Evolutionary conservation across 2,329 filamentous ascomycete genomes (phyloP), one percentile per base, ranked within the genome.

Genomic region (Rhinocladiella similis): DNA sequence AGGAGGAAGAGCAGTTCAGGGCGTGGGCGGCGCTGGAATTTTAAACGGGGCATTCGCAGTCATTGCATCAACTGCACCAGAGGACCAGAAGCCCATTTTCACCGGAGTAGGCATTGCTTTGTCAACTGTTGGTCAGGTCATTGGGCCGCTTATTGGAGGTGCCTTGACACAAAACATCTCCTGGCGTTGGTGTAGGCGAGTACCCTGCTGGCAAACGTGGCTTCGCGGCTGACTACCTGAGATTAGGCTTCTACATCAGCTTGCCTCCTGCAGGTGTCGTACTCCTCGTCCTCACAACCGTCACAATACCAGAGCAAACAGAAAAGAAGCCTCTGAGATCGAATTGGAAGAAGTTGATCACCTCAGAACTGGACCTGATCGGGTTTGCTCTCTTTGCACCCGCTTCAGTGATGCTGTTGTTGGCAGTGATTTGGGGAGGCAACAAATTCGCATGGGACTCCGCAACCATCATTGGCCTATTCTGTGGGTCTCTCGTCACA

Each of bases 341-440:
- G 56, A 47, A 54, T 46, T 38, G 51, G 63, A 39, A 60, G 65
- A 41, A 27, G 65, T 25, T 33, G 19, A 5, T 60, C 20, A 53
- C 43, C n/a, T 43, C 59, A 18, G 63, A 66, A 35, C 66, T 86
- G 50, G 83, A 86, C 54, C 81, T 81, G 1, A 65, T 85, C 1
- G 84, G 84, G 16, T 84, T 81, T 13, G 65, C 81, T n/a, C 78
- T 85, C 67, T 82, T 88, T 61, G 69, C 87, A 13, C 52, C 56
- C 3, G 57, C 53, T n/a, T 49, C 53, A 56, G 45, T 65, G 41
- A 63, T 65, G 65, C 48, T 65, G 19, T 54, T 66, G 10, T 43
- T 65, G 13, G 65, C 62, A 5, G 35, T 66, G 33, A 57, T 61
- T n/a, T 64, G 47, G 49, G 60, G 56, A 9, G 63, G 57, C 19